Evolutionary conservation across 306 rosid species (phyloP).

Genomic region (Gillenia trifoliata): DNA sequence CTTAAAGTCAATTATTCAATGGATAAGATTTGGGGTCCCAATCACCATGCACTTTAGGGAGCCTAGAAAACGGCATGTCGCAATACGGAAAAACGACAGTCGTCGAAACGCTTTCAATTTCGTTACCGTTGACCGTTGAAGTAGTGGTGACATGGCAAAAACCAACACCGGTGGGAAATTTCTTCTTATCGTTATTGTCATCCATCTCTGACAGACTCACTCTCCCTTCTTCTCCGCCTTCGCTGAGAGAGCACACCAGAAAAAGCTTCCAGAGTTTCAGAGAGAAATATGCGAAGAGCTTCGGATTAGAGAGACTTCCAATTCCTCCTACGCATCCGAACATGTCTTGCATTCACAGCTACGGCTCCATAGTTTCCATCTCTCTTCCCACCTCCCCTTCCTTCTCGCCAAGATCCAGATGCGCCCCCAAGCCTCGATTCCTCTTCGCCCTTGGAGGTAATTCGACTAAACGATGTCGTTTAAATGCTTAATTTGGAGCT

Average conservation of each 20-base stretch:
- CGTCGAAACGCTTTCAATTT: neutral
- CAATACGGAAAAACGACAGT: neutral
- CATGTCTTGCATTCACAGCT: conserved; percentile 50
- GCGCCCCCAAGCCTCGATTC: conserved; percentile 35
- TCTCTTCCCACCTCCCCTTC: conserved; percentile 30
- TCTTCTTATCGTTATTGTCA: conserved; percentile 10
- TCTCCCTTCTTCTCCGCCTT: neutral
- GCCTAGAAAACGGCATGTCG: neutral
- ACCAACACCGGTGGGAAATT: conserved; percentile 6
- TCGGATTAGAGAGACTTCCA: neutral
- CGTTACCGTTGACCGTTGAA: neutral
- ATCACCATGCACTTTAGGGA: neutral
- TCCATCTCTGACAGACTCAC: neutral
- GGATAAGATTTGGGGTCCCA: neutral
- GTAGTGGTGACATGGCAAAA: conserved; percentile 26
- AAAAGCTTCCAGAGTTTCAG: neutral
- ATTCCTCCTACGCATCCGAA: conserved; percentile 1
- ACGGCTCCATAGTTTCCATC: conserved; percentile 38
- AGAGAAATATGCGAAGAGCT: conserved; percentile 10
- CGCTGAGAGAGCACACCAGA: neutral
- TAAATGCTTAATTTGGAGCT: neutral
- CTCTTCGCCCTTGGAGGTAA: conserved; percentile 66
- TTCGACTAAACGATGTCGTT: neutral
- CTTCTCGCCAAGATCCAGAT: conserved; percentile 21
- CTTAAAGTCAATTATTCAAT: neutral